Conservation (phyloP, 2,329 filamentous ascomycete species). For the Fusarium sp. region DNA sequence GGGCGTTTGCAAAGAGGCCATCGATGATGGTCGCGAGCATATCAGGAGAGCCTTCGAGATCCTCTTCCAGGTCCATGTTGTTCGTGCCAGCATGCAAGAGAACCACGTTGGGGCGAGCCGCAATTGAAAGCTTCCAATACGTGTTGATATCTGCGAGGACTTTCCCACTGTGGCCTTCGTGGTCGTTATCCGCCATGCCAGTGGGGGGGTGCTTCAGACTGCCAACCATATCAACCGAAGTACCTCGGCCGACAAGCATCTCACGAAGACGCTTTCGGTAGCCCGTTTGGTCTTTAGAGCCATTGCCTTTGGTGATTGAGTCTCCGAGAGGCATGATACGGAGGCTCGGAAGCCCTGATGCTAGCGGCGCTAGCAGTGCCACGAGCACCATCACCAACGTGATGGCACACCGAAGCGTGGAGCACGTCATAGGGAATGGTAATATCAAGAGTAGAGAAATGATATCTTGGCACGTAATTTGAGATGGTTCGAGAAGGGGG, state of each 20-base stretch:
- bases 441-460: not conserved
- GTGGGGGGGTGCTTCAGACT: slow-evolving; percentile 5
- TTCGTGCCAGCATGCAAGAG: slow-evolving; percentile 32
- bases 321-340: slow-evolving; percentile 24
- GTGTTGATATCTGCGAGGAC: slow-evolving; percentile 14
- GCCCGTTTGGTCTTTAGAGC: slow-evolving; percentile 15
- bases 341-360: slow-evolving; percentile 14
- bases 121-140: slow-evolving; percentile 25
- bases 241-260: slow-evolving; percentile 6
- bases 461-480: not conserved
- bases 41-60: slow-evolving; percentile 14
- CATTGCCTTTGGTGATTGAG: slow-evolving; percentile 31
- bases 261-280: slow-evolving; percentile 19
- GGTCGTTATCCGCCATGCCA: slow-evolving; percentile 25
- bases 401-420: not conserved
- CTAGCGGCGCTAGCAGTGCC: not conserved
- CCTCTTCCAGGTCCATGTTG: slow-evolving; percentile 20
- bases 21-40: slow-evolving; percentile 21
- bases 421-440: slow-evolving; percentile 1
- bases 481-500: not conserved
- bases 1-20: slow-evolving; percentile 20
- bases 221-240: slow-evolving; percentile 26
- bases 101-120: slow-evolving; percentile 23
- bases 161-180: slow-evolving; percentile 28
- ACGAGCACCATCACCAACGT: not conserved